Evolutionary conservation across 2,329 filamentous ascomycete species (phyloP), one percentile per base, ranked within the genome.

Genomic region (Microdochium nivale): DNA sequence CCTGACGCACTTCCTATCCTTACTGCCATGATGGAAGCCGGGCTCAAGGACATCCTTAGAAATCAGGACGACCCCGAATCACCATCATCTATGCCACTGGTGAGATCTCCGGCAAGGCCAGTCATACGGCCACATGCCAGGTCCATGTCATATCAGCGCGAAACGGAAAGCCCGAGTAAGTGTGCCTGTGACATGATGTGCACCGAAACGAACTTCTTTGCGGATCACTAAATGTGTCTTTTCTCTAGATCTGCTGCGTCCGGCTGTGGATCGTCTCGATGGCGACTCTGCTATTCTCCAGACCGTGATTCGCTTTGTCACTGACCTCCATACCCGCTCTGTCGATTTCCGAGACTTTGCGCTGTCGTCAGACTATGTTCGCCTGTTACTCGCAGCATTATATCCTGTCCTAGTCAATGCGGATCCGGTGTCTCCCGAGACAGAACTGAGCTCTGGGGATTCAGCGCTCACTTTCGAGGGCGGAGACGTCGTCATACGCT

Each of bases 361-460:
- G 0, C 70, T 86, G 11, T 79, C 78, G 1, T 95, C 91, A 0
- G 86, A 88, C 46, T 97, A 96, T 67, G 74, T 92, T 1, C 84
- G 92, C 54, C 76, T 90, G 47, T 72, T 99, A 3, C 75, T 96
- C 1, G 81, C 83, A 33, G 85, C 90, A 13, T 73, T 97, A 2
- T 99, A 94, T 63, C 91, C 94, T 1, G 82, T 94, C 19, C 80
- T 96, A 49, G 90, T 96, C 25, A 92, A 89, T 59, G 85, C 88
- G 13, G 90, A 96, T 67, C 79, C 84, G 23, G 85, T 96, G 37
- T 86, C 81, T 51, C 84, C 94, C 0, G 88, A 94, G 60, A 88
- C 84, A 0, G 94, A 99, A 66, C 71, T 97, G n/a, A 84, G 90
- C 59, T 91, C 90, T 16, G 80, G 87, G 59, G 86, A 91, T 58